A percentile compares a stretch with the other conserved stretches of the same genome.
These are phyloP conservation scores for Cordyceps fumosorosea DNA, from an alignment of 2,329 filamentous ascomycete species.

Conservation along the genomic window DNA sequence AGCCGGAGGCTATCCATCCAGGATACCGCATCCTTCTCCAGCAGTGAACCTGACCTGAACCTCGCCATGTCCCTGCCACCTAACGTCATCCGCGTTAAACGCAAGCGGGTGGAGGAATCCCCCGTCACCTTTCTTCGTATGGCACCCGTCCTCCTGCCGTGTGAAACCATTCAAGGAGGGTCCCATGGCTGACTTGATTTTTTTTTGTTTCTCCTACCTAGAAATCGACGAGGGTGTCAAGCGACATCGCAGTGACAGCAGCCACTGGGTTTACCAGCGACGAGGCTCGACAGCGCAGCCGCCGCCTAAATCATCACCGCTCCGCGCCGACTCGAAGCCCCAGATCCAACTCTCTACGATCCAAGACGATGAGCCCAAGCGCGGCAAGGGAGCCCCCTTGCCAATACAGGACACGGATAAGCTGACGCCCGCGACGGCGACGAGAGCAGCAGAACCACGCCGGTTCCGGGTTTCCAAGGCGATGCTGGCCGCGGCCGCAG, in stretches of 20 bases:
- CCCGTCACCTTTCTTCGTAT: constrained; percentile 51
- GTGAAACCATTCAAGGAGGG: not conserved
- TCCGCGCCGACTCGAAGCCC: constrained; percentile 26
- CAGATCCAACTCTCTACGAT: constrained; percentile 43
- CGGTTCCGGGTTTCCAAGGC: constrained; percentile 50
- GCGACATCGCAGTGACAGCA: constrained; percentile 43
- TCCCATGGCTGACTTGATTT: not conserved
- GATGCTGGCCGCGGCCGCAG: constrained; percentile 30
- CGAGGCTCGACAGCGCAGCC: constrained; percentile 30
- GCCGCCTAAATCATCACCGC: constrained; percentile 18
- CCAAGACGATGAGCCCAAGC: constrained; percentile 23
- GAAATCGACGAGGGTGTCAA: constrained; percentile 49
- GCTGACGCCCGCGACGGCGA: constrained; percentile 10
- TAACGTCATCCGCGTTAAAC: constrained; percentile 54
- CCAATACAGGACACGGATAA: constrained; percentile 11
- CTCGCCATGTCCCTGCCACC: constrained; percentile 49
- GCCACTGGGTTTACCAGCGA: constrained; percentile 49
- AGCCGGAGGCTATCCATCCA: not conserved
- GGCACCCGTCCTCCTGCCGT: constrained; percentile 18
- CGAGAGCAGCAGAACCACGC: constrained; percentile 32
- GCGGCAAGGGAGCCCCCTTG: not conserved
- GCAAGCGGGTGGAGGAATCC: constrained; percentile 48
- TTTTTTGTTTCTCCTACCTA: constrained; percentile 18
- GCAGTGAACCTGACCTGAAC: not conserved
- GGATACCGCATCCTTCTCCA: not conserved